Evolutionary conservation across 2,329 filamentous ascomycete species (phyloP).

Genomic region (Hymenoscyphus albidus): DNA sequence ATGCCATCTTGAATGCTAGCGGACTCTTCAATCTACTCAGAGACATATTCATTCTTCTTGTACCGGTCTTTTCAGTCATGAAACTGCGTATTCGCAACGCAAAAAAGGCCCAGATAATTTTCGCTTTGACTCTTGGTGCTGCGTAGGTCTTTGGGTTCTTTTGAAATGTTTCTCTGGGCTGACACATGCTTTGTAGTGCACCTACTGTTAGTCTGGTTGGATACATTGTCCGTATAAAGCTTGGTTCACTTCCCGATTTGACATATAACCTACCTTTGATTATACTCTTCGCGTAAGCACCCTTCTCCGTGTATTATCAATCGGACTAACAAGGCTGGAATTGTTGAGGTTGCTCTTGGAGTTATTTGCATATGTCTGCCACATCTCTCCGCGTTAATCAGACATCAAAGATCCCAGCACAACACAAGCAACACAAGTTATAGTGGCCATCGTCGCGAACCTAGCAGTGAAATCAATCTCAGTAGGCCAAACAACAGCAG

Average conservation of each 20-base stretch:
- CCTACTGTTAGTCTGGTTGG: background rate
- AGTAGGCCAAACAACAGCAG: background rate
- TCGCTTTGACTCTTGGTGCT: background rate
- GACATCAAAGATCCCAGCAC: background rate
- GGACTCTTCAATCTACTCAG: background rate
- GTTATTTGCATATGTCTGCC: background rate
- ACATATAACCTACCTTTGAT: background rate
- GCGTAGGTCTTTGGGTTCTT: background rate
- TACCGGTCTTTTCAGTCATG: background rate
- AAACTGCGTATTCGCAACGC: background rate
- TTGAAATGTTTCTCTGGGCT: background rate
- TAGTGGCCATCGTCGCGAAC: background rate
- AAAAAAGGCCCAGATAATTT: background rate
- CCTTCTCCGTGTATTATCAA: background rate
- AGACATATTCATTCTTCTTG: background rate
- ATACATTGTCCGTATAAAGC: background rate
- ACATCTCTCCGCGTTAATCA: background rate
- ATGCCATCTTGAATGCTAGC: background rate
- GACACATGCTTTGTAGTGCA: background rate
- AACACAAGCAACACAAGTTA: background rate
- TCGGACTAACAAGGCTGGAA: background rate
- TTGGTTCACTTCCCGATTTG: background rate
- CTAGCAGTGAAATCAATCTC: background rate
- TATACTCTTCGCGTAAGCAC: background rate
- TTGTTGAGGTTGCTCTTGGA: background rate